These are phyloP conservation scores for Myxozyma geophila DNA, from an alignment of 805 yeast genomes.

Conservation along the genomic window DNA sequence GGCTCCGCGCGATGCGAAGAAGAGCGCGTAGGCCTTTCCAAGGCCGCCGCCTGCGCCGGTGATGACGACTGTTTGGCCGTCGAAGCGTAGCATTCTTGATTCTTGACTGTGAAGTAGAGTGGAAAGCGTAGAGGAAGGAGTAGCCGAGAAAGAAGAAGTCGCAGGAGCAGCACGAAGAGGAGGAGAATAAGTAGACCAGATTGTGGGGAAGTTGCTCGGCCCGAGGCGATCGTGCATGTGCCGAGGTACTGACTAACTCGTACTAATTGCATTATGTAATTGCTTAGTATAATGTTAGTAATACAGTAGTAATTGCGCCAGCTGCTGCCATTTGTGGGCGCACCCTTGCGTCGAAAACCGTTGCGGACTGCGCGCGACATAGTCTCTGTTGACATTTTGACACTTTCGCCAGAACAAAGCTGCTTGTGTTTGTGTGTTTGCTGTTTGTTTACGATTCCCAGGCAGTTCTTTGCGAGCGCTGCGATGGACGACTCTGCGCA, in stretches of 20 bases:
- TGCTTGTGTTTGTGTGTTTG: too few species aligned
- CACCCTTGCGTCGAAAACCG: too few species aligned
- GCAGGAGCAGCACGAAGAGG: neutral
- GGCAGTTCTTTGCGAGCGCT: too few species aligned
- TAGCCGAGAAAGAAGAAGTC: neutral
- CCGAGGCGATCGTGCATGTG: slow-evolving; percentile 7
- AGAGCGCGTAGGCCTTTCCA: slow-evolving; percentile 85
- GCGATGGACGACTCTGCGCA: neutral
- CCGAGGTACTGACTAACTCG: neutral
- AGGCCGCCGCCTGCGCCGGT: slow-evolving; percentile 99
- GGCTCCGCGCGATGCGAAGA: slow-evolving; percentile 89
- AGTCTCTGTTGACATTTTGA: too few species aligned
- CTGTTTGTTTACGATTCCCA: too few species aligned
- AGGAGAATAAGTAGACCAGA: neutral
- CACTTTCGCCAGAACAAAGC: too few species aligned
- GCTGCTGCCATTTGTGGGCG: neutral
- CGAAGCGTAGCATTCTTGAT: slow-evolving; percentile 53
- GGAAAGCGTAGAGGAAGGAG: neutral
- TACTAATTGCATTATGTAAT: neutral
- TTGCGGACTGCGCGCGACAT: too few species aligned
- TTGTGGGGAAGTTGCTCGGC: slow-evolving; percentile 5
- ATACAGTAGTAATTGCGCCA: neutral
- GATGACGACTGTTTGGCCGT: slow-evolving; percentile 85
- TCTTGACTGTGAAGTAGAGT: neutral
- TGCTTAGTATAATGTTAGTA: neutral